Evolutionary conservation across 768 basidiomycete genomes (phyloP), one percentile per base, ranked within the genome.

Genomic region (Fomitopsis pulvina): DNA sequence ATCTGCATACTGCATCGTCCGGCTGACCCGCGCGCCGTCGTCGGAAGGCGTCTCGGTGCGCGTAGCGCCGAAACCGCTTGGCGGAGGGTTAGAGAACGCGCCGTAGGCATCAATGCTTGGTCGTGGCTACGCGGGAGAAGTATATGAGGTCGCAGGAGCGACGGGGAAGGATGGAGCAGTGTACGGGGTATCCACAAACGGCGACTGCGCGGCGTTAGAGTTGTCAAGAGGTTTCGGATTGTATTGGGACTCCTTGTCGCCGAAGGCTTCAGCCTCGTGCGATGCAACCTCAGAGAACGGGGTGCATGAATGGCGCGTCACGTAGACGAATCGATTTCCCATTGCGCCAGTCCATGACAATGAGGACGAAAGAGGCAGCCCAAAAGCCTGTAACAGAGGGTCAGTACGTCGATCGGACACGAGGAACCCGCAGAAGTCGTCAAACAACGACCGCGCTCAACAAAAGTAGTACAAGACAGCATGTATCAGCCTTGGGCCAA

Each of bases 1-100:
- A 60, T 92, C 65, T 21, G 89, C 90, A 60, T 92, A 89, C 64
- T 93, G 90, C 92, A 95, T 93, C 47, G 92, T 94, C 63, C 91
- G 71, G 66, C 90, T 92, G 32, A 92, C 71, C 24, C 81, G 77
- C 16, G 79, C 77, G 1, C 68, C 71, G 50, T 77, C 56, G 11
- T 51, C 41, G n/a, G 51, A 54, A 2, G 45, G 50, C 29, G 56
- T 56, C 0, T 73, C 52, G 65, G 65, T 41, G 32, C 53, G 54
- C 8, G 74, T 69, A 24, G 67, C 67, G 41, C 73, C 79, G 57
- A 84, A 92, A 21, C 87, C 90, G 50, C 73, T 79, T 1, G 92
- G 90, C 0, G 89, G 79, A 34, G 90, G 88, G 60, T 93, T 92
- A 0, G 84, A 86, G 68, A 93, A 95, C 22, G 91, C 92, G 41